A percentile compares a stretch with the other conserved stretches of the same genome.
Evolutionary conservation across 2,329 filamentous ascomycete genomes (phyloP).

Genomic region (Neopestalotiopsis rosae): DNA sequence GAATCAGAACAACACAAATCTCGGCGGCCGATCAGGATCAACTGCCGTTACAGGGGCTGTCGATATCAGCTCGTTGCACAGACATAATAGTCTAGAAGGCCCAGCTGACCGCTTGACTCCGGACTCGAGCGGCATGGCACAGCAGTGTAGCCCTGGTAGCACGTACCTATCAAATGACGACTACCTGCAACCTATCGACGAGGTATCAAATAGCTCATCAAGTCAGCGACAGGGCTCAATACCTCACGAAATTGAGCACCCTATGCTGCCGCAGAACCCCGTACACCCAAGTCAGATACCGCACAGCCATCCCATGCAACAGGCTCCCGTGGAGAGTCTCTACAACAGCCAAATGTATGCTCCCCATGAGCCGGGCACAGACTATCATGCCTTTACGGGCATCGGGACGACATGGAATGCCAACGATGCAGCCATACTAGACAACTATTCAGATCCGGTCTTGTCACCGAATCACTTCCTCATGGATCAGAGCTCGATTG

Average conservation of each 20-base stretch:
- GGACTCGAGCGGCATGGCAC: not conserved
- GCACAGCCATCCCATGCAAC: not conserved
- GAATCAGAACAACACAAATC: not conserved
- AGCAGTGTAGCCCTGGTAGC: constrained; percentile 6
- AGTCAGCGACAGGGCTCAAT: not conserved
- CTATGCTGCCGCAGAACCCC: not conserved
- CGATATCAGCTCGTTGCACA: not conserved
- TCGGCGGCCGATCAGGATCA: not conserved
- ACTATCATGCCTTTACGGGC: not conserved
- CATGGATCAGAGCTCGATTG: not conserved
- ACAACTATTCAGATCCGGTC: not conserved
- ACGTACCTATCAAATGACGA: constrained; percentile 1
- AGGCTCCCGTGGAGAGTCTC: not conserved
- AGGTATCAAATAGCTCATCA: constrained; percentile 7
- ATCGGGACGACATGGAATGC: not conserved
- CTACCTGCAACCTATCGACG: constrained; percentile 1
- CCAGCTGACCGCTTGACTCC: not conserved
- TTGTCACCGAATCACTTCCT: constrained; percentile 1
- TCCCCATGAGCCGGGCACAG: not conserved
- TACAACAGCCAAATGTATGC: not conserved
- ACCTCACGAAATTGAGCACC: not conserved
- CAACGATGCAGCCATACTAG: not conserved
- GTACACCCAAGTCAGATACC: not conserved
- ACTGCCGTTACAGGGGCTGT: not conserved
- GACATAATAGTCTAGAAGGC: not conserved